These are phyloP conservation scores for Diversispora eburnea DNA, from an alignment of 192 early-diverging fungal species.

Conservation along the genomic window DNA sequence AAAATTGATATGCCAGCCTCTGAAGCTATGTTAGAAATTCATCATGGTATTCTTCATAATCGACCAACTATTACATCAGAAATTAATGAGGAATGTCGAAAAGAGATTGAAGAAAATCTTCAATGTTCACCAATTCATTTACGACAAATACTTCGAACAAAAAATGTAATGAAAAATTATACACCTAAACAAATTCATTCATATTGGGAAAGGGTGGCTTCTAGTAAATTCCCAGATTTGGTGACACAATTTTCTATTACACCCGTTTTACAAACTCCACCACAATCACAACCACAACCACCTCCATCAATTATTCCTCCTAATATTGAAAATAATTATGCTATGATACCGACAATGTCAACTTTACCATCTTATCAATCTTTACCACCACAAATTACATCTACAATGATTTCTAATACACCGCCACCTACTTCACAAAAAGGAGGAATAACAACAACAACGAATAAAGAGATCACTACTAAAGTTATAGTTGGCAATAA, in stretches of 20 bases:
- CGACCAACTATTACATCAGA: conserved; percentile 19
- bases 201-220: conserved; percentile 22
- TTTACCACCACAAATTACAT: neutral
- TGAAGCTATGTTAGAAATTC: conserved; percentile 29
- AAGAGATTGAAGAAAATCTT: conserved; percentile 26
- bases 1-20: conserved; percentile 26
- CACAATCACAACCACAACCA: neutral
- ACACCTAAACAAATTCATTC: conserved; percentile 25
- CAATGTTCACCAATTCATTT: conserved; percentile 17
- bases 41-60: conserved; percentile 20
- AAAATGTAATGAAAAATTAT: conserved; percentile 26
- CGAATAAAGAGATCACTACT: neutral
- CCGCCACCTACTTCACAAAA: neutral
- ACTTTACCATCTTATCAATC: neutral
- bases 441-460: neutral
- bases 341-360: neutral
- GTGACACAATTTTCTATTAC: neutral
- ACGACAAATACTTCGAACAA: conserved; percentile 9
- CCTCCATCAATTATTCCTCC: neutral
- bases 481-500: too few relatives aligned
- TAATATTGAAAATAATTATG: neutral
- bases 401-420: neutral
- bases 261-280: neutral
- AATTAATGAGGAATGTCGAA: conserved; percentile 21
- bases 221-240: neutral